Conservation (phyloP, 352 stramenopile species). For the Aphanomyces invadans region DNA sequence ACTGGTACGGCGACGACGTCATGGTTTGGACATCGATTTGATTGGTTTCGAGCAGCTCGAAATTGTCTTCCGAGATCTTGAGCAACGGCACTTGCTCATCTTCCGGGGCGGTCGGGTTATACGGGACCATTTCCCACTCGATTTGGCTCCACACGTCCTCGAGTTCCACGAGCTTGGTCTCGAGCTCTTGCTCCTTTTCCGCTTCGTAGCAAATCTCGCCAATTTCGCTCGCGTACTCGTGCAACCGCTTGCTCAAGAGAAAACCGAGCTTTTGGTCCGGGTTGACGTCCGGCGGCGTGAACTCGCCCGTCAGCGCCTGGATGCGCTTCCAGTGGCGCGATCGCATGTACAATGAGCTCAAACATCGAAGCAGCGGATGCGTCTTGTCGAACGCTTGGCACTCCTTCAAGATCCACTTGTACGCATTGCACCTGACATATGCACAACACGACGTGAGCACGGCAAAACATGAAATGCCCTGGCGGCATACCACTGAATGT, state of each 20-base stretch:
- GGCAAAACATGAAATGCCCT: background rate
- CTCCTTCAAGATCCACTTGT: constrained; percentile 74
- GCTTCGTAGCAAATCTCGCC: constrained; percentile 96
- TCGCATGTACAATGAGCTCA: constrained; percentile 85
- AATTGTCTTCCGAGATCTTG: constrained; percentile 93
- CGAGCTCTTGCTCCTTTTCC: constrained; percentile 94
- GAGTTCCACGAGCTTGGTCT: constrained; percentile 85
- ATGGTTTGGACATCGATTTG: constrained; percentile 96
- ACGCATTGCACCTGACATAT: constrained; percentile 53
- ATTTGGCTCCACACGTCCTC: constrained; percentile 88
- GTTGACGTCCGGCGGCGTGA: constrained; percentile 90
- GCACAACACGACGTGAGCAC: background rate
- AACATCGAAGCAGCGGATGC: constrained; percentile 64
- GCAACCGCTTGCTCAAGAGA: constrained; percentile 89
- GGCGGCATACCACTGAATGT: constrained; percentile 82
- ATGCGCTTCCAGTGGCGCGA: constrained; percentile 92
- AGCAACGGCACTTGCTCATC: constrained; percentile 85
- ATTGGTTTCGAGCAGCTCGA: constrained; percentile 94
- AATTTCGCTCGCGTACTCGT: constrained; percentile 92
- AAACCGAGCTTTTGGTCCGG: constrained; percentile 84
- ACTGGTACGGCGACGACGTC: constrained; percentile 91
- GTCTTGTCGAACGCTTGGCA: constrained; percentile 82
- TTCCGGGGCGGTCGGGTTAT: constrained; percentile 71
- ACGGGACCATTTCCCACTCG: constrained; percentile 90
- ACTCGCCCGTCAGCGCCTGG: constrained; percentile 82